Conservation (phyloP, 768 basidiomycete species). For the Amanita jacksonii region DNA sequence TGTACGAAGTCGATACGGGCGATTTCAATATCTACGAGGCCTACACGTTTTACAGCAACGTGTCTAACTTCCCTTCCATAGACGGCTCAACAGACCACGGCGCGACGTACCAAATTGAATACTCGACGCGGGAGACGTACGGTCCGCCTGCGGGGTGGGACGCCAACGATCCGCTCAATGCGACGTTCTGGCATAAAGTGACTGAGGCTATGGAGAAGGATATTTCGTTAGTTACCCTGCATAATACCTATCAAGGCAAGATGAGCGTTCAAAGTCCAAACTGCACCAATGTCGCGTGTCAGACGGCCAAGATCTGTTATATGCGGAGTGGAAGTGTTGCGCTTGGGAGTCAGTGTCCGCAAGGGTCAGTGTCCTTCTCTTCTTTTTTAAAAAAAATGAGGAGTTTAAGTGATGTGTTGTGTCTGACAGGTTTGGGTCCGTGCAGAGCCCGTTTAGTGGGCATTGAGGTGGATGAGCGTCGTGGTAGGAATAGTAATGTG, state of each 20-base stretch:
- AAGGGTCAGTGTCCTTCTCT: background rate
- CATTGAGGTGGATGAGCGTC: too few species aligned
- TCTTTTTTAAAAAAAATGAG: background rate
- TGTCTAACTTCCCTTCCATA: conserved; percentile 44
- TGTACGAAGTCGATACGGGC: conserved; percentile 63
- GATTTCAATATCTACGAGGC: conserved; percentile 63
- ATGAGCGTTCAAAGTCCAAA: background rate
- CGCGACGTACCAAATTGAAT: conserved; percentile 58
- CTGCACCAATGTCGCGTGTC: background rate
- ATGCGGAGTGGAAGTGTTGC: conserved; percentile 1
- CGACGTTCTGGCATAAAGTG: background rate
- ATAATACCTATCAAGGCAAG: background rate
- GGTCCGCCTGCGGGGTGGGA: conserved; percentile 14
- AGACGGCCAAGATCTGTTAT: background rate
- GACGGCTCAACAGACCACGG: conserved; percentile 54
- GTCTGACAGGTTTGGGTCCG: background rate
- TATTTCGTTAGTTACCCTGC: background rate
- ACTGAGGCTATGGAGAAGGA: background rate
- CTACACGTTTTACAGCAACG: conserved; percentile 60
- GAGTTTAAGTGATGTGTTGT: background rate
- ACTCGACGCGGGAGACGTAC: conserved; percentile 61
- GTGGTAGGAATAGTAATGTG: too few species aligned
- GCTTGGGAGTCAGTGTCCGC: background rate
- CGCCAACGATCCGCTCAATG: background rate
- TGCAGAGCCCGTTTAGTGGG: background rate